These are phyloP conservation scores for Arthroderma sp. DNA, from an alignment of 2,329 filamentous ascomycete species.

Conservation along the genomic window DNA sequence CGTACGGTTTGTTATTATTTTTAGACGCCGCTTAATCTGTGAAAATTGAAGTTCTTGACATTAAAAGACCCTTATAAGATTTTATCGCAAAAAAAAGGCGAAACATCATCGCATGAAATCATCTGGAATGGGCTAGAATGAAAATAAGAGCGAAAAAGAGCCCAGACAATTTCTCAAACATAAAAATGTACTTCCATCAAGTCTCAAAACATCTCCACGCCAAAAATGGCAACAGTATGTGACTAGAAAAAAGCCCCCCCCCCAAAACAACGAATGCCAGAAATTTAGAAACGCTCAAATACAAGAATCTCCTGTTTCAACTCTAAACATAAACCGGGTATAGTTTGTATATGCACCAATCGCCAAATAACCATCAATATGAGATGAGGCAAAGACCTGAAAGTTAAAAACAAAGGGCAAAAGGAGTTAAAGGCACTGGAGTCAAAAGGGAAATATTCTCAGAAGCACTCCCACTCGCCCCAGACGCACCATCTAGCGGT, in stretches of 20 bases:
- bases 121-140: neutral
- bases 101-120: neutral
- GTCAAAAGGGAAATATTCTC: conserved; percentile 14
- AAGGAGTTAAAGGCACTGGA: neutral
- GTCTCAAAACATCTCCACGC: neutral
- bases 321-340: conserved; percentile 6
- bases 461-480: conserved; percentile 53
- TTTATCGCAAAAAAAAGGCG: neutral
- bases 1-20: neutral
- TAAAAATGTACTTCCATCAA: neutral
- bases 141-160: neutral
- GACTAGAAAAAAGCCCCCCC: conserved; percentile 1
- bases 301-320: neutral
- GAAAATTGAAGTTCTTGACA: neutral
- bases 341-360: conserved; percentile 7
- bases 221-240: neutral
- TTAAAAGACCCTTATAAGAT: neutral
- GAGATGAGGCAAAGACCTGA: neutral
- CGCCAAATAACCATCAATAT: neutral
- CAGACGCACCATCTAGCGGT: conserved; percentile 59
- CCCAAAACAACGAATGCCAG: neutral
- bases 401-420: conserved; percentile 3
- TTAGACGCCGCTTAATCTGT: too few relatives aligned
- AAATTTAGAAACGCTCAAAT: conserved; percentile 4
- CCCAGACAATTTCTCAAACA: neutral